Evolutionary conservation across 2,329 filamentous ascomycete species (phyloP), one percentile per base, ranked within the genome.

Genomic region (Parastagonospora avenae): DNA sequence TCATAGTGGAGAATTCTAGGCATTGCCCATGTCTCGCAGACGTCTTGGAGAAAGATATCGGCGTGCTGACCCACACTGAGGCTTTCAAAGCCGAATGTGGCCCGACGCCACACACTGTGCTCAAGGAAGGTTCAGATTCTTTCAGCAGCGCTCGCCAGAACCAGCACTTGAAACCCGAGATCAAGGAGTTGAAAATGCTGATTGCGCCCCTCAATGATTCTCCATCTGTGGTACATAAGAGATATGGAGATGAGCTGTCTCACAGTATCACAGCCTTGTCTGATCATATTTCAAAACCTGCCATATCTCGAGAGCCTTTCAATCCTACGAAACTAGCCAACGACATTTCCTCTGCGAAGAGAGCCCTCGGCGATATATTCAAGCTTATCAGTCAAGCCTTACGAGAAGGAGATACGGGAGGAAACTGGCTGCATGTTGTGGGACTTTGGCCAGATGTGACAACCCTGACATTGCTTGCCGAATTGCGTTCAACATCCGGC

Each of bases 361-460:
- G 52, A 2, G 31, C 27, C 9, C 40, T 72, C n/a, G 14, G 50
- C 8, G 24, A 38, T 2, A 33, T 42, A 8, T 51, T 62, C 16
- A 29, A 52, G 2, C 41, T 46, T 1, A 46, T 70, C 4, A 42
- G 47, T 4, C 5, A 24, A 31, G 32, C 43, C 5, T 39, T 67
- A 2, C 41, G 48, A 4, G 35, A 6, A 8, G 38, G 57, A 6
- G 66, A 76, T 52, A n/a, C 51, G 15, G 66, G 70, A 28, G 57
- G 52, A 5, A 44, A 52, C 4, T 83, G 80, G 80, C 73, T 83
- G 0, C 50, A 66, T 8, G 24, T 59, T 0, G 77, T 72, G 0
- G 64, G 73, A 0, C 62, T 83, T 0, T 82, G 78, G 77, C 82
- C 82, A 0, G 72, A 67, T 1, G 52, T 79, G 2, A 80, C 77